A percentile compares a stretch with the other conserved stretches of the same genome.
These are phyloP conservation scores for Myriosclerotinia curreyana DNA, from an alignment of 2,329 filamentous ascomycete genomes.

Conservation along the genomic window DNA sequence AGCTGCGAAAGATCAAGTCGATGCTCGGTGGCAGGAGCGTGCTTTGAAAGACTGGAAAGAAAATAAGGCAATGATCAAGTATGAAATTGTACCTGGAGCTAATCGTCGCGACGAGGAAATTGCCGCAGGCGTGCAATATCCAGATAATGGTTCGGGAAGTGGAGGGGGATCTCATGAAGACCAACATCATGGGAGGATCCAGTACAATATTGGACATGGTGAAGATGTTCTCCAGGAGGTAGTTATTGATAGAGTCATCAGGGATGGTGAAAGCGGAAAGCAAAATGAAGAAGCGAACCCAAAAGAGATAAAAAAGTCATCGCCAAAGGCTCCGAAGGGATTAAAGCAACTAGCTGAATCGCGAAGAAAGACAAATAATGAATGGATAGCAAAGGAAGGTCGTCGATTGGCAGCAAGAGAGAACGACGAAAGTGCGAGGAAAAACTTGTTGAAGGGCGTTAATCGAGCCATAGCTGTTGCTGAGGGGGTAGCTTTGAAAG, in stretches of 20 bases:
- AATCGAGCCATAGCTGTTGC: not conserved
- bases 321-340: slow-evolving; percentile 9
- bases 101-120: not conserved
- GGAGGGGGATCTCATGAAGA: not conserved
- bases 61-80: not conserved
- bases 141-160: not conserved
- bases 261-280: not conserved
- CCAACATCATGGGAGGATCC: not conserved
- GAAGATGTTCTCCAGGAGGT: not conserved
- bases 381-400: not conserved
- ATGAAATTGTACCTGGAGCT: not conserved
- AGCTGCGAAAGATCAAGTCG: slow-evolving; percentile 16
- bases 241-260: not conserved
- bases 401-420: not conserved
- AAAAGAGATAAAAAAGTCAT: not conserved
- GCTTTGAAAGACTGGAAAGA: not conserved
- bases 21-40: slow-evolving; percentile 15
- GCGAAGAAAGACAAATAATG: not conserved
- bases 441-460: not conserved
- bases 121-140: not conserved
- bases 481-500: not conserved
- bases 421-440: slow-evolving; percentile 3
- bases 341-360: slow-evolving; percentile 9
- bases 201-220: not conserved
- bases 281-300: not conserved